Evolutionary conservation across 2,329 filamentous ascomycete genomes (phyloP).

Genomic region (Fusarium floridanum): DNA sequence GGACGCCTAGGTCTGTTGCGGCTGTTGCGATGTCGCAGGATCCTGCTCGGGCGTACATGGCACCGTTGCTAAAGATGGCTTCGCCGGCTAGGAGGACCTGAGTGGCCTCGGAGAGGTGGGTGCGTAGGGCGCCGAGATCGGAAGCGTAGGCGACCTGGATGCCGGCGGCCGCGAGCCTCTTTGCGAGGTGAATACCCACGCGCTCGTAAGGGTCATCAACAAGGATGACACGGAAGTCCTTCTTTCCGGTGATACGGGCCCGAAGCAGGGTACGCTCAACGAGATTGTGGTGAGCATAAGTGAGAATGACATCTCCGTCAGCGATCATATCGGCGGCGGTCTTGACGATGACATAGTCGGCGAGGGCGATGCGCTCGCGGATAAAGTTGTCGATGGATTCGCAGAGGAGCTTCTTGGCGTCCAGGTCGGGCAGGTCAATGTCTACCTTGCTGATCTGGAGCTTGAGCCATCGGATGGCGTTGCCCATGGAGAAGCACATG

Average conservation of each 20-base stretch:
- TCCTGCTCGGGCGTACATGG: conserved; percentile 88
- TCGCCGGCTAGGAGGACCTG: conserved; percentile 91
- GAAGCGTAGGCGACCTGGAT: conserved; percentile 85
- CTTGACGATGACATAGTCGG: conserved; percentile 86
- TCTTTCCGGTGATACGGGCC: conserved; percentile 74
- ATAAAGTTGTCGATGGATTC: conserved; percentile 91
- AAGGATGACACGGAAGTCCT: conserved; percentile 84
- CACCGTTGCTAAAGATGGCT: conserved; percentile 95
- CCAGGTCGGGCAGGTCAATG: conserved; percentile 83
- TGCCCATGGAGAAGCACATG: conserved; percentile 96
- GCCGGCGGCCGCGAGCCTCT: conserved; percentile 74
- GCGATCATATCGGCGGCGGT: conserved; percentile 81
- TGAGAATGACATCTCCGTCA: conserved; percentile 85
- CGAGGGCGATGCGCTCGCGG: conserved; percentile 87
- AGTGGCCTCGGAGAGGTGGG: conserved; percentile 75
- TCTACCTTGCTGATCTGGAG: conserved; percentile 92
- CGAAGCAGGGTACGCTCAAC: conserved; percentile 85
- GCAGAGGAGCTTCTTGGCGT: conserved; percentile 83
- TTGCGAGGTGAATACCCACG: conserved; percentile 72
- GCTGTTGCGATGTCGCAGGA: conserved; percentile 89
- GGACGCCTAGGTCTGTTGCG: conserved; percentile 79
- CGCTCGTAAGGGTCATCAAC: conserved; percentile 77
- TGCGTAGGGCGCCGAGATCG: conserved; percentile 79
- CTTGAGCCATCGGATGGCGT: conserved; percentile 95
- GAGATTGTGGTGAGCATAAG: conserved; percentile 87